These are phyloP conservation scores for Scheffersomyces stambukii DNA, from an alignment of 1,139 yeast genomes.

Conservation along the genomic window DNA sequence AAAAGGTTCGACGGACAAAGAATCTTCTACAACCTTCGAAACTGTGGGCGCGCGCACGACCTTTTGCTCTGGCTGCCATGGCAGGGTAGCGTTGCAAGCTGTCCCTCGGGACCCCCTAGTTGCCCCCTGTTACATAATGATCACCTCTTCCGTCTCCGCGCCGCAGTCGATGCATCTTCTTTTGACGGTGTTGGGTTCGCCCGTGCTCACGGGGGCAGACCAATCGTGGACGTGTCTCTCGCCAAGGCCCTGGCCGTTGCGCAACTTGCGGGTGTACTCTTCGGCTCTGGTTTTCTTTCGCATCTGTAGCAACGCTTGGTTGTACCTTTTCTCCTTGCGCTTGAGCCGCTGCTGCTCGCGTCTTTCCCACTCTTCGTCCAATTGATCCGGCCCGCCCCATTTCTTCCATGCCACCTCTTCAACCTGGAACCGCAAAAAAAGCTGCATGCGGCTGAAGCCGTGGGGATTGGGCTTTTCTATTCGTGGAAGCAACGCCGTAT, in stretches of 20 bases:
- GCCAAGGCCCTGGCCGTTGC: slow-evolving; percentile 51
- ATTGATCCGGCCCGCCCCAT: slow-evolving; percentile 89
- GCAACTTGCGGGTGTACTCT: slow-evolving; percentile 68
- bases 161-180: slow-evolving; percentile 82
- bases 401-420: slow-evolving; percentile 89
- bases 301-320: slow-evolving; percentile 76
- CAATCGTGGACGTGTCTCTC: slow-evolving; percentile 74
- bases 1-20: too few species aligned
- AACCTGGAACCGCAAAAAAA: slow-evolving; percentile 82
- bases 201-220: slow-evolving; percentile 48
- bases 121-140: too few species aligned
- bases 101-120: too few species aligned
- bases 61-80: too few species aligned
- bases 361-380: slow-evolving; percentile 89
- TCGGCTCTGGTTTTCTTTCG: slow-evolving; percentile 89
- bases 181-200: slow-evolving; percentile 42
- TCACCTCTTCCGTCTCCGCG: slow-evolving; percentile 68
- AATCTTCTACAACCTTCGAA: slow-evolving; percentile 3
- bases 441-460: slow-evolving; percentile 89
- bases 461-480: slow-evolving; percentile 94
- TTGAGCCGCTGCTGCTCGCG: slow-evolving; percentile 69
- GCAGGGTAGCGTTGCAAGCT: too few species aligned
- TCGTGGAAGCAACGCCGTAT: slow-evolving; percentile 61
- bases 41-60: too few species aligned
- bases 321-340: slow-evolving; percentile 76